Base-by-base conservation (phyloP, 1,139 yeast genomes). In the Tardiomyces blankii region DNA sequence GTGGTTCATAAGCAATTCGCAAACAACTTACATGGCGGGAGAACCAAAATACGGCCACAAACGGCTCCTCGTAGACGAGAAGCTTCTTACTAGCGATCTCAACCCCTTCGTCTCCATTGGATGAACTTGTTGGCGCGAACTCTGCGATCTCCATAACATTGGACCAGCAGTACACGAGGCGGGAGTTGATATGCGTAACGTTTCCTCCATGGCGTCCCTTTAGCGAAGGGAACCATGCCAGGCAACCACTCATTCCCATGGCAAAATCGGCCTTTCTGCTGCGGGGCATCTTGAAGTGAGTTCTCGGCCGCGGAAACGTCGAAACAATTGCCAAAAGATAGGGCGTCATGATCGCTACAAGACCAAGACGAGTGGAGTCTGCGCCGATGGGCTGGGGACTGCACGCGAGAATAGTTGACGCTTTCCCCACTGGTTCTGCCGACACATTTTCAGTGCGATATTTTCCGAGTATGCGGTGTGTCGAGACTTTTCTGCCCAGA, bases 161-260 rank as follows among this genome's bases (percentile, higher is more conserved):
- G 21, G 77, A 70, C 84, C 88, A 82, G 38, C 82, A 68, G 55
- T 78, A 83, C 0, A 84, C 89, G 40, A 86, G 61, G 48, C 72
- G 66, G 0, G 89, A 78, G 38, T 50, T 51, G 16, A 52, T 44
- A 3, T 45, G 43, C 21, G 46, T 43, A 1, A 47, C 19, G 44
- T 62, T 49, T 4, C 59, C 46, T 44, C 58, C 25, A 21, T 21
- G 7, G 7, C 25, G 25, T 21, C 25, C 49, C 3, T 55, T 57
- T 2, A 67, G 59, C 2, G 74, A 71, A 0, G 80, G 80, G 52
- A 68, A 79, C 93, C 93, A 84, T 12, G 75, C 66, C 16, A 80
- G 55, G 50, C 75, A 68, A 1, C 79, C 80, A 3, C 71, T 62
- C n/a, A 67, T 52, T 0, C 70, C 72, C 48, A 64, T 54, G 0